phyloP scores from a whole-genome alignment of 192 early-diverging fungal genomes.

The Rhizophagus sp. region DNA sequence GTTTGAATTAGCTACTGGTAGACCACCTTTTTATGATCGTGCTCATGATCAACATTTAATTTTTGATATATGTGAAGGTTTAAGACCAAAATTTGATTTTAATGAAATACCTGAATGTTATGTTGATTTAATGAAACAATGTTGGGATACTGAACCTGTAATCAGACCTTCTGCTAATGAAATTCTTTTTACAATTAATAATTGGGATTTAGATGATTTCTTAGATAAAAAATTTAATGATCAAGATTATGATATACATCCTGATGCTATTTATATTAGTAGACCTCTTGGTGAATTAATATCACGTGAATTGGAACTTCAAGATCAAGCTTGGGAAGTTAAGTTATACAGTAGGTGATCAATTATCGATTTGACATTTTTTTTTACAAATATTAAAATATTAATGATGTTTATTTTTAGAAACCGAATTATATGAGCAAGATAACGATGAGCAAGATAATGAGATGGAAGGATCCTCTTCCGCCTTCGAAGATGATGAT shows the following conservation, averaged over 20 bases:
- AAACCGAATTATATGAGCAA: no score
- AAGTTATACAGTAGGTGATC: background rate
- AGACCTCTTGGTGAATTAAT: background rate
- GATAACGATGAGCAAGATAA: background rate
- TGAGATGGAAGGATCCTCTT: background rate
- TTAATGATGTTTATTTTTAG: no score
- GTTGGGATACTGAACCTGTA: background rate
- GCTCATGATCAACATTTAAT: background rate
- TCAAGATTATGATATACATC: background rate
- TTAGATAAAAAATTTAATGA: background rate
- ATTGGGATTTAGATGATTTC: background rate
- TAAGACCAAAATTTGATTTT: background rate
- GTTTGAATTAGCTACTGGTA: background rate
- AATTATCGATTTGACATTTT: no score
- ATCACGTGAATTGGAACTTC: background rate
- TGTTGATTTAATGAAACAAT: background rate
- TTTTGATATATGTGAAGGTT: background rate
- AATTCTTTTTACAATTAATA: background rate
- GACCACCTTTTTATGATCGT: background rate
- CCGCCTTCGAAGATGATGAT: no score
- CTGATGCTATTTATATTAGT: background rate
- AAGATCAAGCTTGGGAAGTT: background rate
- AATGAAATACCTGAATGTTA: background rate
- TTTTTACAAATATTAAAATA: no score
- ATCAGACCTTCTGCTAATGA: background rate